Base-by-base conservation (phyloP, 495 filamentous ascomycete genomes). In the Tuber brumale region DNA sequence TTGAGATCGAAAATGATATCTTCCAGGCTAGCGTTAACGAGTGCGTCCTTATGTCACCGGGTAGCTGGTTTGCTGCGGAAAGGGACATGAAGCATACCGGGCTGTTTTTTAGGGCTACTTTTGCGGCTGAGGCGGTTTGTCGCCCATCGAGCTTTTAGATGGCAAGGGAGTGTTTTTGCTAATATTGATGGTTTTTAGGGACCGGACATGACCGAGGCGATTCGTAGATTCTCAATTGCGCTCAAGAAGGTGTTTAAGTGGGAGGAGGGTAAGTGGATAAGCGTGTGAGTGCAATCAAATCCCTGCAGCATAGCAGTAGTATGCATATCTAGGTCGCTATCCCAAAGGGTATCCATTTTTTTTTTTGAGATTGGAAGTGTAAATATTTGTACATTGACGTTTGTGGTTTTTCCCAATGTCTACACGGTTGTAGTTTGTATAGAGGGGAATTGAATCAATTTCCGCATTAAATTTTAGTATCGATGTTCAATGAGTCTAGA, bases 21-120 rank as follows among this genome's bases (percentile, higher is more conserved):
- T 98, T 95, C 87, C 80, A 91, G 72, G 86, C 87, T 27, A 88
- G 90, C 72, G 89, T 97, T 61, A 86, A 88, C 7, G 87, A 90
- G 74, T 89, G 91, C 48, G 92, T 94, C 42, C 87, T 99, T 31
- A 83, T 94, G 35, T 92, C 91, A 70, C 88, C 90, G 57, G 95
- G 95, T 6, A 94, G 90, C 77, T 97, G 93, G 94, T 99, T 98
- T 88, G 87, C 87, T 70, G 92, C 93, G 19, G 87, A 90, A 69
- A 85, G 85, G 35, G 83, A 85, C 31, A 80, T 81, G 51, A 82
- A 83, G 46, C 86, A 83, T 21, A 84, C 76, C 23, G 86, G 86
- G 1, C 82, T 94, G 84, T 97, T 93, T 86, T 95, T 97, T 87
- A 89, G 95, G 61, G 90, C 92, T 9, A 99, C 94, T 4, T 97